Percentiles rank a stretch among this genome's conserved stretches.
Conservation (phyloP, 179 eudicot genomes). For the Vitellaria paradoxa region DNA sequence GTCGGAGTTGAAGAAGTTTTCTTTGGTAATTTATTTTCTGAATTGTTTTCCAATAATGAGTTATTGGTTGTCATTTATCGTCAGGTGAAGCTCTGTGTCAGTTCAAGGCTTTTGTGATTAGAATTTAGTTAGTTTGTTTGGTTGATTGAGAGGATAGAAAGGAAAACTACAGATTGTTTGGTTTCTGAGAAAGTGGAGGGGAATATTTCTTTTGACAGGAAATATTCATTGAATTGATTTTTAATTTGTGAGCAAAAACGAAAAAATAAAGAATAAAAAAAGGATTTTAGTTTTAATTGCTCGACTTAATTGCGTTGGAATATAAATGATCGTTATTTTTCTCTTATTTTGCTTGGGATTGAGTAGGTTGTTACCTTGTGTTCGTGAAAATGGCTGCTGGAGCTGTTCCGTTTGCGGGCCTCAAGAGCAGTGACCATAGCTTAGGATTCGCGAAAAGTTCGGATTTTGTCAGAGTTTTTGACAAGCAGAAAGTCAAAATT, state of each 20-base stretch:
- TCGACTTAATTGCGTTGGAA: constrained; percentile 1
- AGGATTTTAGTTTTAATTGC: not conserved
- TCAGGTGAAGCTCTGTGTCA: too few species aligned
- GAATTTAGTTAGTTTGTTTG: too few species aligned
- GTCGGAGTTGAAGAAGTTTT: too few species aligned
- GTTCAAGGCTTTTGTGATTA: too few species aligned
- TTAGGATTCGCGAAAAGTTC: constrained; percentile 53
- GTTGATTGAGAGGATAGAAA: too few species aligned
- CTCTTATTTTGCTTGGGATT: constrained; percentile 7
- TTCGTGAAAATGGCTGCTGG: constrained; percentile 68
- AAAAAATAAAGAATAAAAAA: not conserved
- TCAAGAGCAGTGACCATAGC: constrained; percentile 53
- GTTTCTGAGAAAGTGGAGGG: not conserved
- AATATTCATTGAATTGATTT: not conserved
- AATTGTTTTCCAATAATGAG: too few species aligned
- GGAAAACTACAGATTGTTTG: not conserved
- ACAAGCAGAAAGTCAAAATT: constrained; percentile 47
- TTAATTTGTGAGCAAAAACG: not conserved
- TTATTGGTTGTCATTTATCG: too few species aligned
- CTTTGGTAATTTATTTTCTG: too few species aligned
- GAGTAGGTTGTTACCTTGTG: constrained; percentile 16
- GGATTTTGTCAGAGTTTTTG: constrained; percentile 62
- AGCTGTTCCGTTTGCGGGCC: constrained; percentile 58
- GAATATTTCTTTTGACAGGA: not conserved
- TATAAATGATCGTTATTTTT: not conserved